phyloP scores from a whole-genome alignment of 2,329 filamentous ascomycete genomes.

The Beauveria sp. region DNA sequence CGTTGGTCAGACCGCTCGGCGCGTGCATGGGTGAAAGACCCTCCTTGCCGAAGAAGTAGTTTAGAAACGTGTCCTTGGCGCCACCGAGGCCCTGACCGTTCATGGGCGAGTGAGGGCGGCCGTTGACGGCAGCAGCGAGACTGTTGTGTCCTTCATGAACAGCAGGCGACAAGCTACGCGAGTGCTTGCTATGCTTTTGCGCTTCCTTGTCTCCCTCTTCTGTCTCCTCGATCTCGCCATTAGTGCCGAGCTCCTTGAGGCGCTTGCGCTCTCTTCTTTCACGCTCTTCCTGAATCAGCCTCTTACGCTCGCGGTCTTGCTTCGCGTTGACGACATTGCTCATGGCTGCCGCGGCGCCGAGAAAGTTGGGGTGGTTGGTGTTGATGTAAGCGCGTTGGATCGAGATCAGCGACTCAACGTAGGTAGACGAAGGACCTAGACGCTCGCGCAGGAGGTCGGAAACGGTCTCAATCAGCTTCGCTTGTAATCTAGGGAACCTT shows the following conservation, averaged over 20 bases:
- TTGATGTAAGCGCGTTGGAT: slow-evolving; percentile 99
- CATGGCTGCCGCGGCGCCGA: slow-evolving; percentile 95
- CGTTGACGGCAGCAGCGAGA: slow-evolving; percentile 61
- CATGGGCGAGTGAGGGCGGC: slow-evolving; percentile 56
- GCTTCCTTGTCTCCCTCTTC: slow-evolving; percentile 54
- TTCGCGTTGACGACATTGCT: slow-evolving; percentile 91
- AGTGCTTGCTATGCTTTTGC: slow-evolving; percentile 32
- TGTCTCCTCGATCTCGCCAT: slow-evolving; percentile 64
- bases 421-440: slow-evolving; percentile 78
- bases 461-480: slow-evolving; percentile 95
- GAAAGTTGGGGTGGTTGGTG: slow-evolving; percentile 97
- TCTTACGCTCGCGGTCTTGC: slow-evolving; percentile 87
- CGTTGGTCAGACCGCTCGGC: slow-evolving; percentile 23
- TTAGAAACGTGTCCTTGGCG: slow-evolving; percentile 85
- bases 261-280: slow-evolving; percentile 77
- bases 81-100: slow-evolving; percentile 49
- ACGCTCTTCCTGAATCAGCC: slow-evolving; percentile 71
- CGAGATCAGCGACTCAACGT: slow-evolving; percentile 93
- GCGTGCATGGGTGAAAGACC: slow-evolving; percentile 42
- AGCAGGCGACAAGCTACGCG: slow-evolving; percentile 76
- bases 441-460: slow-evolving; percentile 91
- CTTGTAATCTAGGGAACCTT: slow-evolving; percentile 86
- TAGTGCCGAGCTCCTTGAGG: slow-evolving; percentile 75
- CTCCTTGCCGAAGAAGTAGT: slow-evolving; percentile 98
- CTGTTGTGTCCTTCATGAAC: slow-evolving; percentile 57